Evolutionary conservation across 2,329 filamentous ascomycete genomes (phyloP).

Genomic region (Calonectria pteridis): DNA sequence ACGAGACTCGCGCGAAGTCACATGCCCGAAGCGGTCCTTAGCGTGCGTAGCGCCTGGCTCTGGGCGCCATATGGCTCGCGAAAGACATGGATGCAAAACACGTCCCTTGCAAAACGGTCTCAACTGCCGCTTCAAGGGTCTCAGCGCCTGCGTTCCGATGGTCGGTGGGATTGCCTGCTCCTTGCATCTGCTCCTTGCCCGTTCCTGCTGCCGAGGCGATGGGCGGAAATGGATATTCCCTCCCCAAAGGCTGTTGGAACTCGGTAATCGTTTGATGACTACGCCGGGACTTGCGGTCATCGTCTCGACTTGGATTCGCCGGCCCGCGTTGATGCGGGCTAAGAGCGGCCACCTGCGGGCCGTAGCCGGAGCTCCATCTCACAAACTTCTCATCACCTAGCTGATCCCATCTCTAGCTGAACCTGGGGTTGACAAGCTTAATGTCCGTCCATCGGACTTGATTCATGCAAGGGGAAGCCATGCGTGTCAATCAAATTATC

Average conservation of each 20-base stretch:
- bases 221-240: neutral
- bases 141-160: neutral
- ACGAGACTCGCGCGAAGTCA: conserved; percentile 30
- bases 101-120: neutral
- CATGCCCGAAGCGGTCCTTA: conserved; percentile 8
- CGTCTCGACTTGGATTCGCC: conserved; percentile 1
- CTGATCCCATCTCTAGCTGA: neutral
- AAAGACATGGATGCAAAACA: neutral
- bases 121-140: neutral
- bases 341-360: conserved; percentile 11
- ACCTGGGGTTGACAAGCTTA: neutral
- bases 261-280: conserved; percentile 1
- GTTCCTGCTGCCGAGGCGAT: neutral
- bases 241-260: neutral
- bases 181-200: neutral
- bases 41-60: neutral
- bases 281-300: neutral
- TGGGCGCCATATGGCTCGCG: neutral
- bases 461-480: neutral
- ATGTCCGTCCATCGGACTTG: neutral
- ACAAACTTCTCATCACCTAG: neutral
- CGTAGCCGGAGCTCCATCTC: conserved; percentile 1
- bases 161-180: neutral
- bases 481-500: neutral
- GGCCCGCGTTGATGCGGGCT: neutral